A percentile compares a stretch with the other conserved stretches of the same genome.
Conservation (phyloP, 1,284 basidiomycete species). For the Cryptococcus deneoformans region DNA sequence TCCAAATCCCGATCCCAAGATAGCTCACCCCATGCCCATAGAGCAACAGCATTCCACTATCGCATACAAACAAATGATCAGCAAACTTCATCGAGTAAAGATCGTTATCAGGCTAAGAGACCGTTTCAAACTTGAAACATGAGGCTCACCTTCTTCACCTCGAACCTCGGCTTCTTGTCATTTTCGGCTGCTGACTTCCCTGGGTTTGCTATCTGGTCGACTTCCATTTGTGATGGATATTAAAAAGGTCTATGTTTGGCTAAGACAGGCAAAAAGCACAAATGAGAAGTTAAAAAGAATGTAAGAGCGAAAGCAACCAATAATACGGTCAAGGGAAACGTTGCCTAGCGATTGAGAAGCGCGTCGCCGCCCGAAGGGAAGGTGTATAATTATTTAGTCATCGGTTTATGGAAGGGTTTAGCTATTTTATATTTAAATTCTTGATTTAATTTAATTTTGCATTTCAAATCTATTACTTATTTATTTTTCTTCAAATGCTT, state of each 20-base stretch:
- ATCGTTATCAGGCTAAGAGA: neutral
- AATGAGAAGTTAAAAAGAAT: neutral
- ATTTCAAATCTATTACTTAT: too few relatives aligned
- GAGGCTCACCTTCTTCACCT: conserved; percentile 84
- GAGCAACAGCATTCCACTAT: conserved; percentile 92
- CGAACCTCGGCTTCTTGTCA: conserved; percentile 67
- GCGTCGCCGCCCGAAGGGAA: neutral
- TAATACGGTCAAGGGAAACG: neutral
- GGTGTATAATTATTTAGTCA: too few relatives aligned
- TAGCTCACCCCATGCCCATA: conserved; percentile 90
- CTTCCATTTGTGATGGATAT: conserved; percentile 43
- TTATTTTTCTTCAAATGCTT: too few relatives aligned
- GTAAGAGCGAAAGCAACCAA: neutral
- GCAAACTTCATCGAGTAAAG: conserved; percentile 8
- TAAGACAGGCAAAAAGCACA: too few relatives aligned
- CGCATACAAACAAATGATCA: neutral
- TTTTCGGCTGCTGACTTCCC: conserved; percentile 37
- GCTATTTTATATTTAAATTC: too few relatives aligned
- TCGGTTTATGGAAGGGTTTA: too few relatives aligned
- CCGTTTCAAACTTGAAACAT: neutral
- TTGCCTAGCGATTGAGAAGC: neutral
- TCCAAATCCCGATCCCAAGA: too few relatives aligned
- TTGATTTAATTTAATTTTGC: too few relatives aligned
- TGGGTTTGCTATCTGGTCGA: conserved; percentile 47
- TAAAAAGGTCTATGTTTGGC: neutral